Evolutionary conservation across 768 basidiomycete genomes (phyloP), one percentile per base, ranked within the genome.

Genomic region (Hypsizygus marmoreus): DNA sequence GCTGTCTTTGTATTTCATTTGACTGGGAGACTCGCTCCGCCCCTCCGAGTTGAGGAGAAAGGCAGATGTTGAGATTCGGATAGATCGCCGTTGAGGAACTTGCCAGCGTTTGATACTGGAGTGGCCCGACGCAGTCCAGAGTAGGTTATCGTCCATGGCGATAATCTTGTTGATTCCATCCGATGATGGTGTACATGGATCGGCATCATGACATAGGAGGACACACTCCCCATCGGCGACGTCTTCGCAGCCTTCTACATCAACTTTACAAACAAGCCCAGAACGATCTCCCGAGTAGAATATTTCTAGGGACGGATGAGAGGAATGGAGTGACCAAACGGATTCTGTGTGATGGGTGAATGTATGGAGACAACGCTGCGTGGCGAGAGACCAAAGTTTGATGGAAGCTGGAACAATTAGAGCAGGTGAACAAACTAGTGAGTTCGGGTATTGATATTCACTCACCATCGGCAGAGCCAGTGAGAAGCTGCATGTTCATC

Each of bases 201-300:
- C 75, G 16, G 71, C 58, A n/a, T 84, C 85, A 60, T 84, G 82
- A 48, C 88, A 91, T 22, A 99, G 71, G 10, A 95, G 72, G 29
- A 90, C 71, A 59, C 95, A 98, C 64, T 93, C 89, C 23, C 91
- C 97, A 35, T 97, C 92, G 1, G 86, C 81, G 20, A 95, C 75
- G 45, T 94, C 89, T 11, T 75, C 67, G 49, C 83, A 87, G 29
- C 80, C 82, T 56, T 94, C 91, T 2, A 95, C 81, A 55, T 99
- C 97, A n/a, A 94, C 86, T 53, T 84, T 84, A 63, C 91, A 92
- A 6, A 98, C 83, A 47, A 85, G 72, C n/a, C 95, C 97, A 3
- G 88, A 81, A 22, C 89, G 80, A 57, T 97, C 95, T 8, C 95
- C 97, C 0, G 95, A 97, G 68, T 95, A 97, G 71, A 99, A 99